Evolutionary conservation across 768 basidiomycete species (phyloP), one percentile per base, ranked within the genome.

Genomic region (Podaxis pistillaris): DNA sequence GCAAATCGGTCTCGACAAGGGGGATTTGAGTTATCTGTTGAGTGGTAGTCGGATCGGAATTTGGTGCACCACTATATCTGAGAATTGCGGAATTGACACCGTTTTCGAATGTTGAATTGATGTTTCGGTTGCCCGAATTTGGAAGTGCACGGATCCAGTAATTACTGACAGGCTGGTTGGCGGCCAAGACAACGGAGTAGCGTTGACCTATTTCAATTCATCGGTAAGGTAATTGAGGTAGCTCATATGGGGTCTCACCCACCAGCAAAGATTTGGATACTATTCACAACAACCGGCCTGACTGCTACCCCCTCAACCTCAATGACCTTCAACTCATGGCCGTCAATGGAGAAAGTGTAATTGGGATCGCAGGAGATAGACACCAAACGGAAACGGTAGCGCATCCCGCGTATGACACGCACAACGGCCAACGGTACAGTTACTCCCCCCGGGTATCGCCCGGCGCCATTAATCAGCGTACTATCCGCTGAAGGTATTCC

Each of bases 371-470:
- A 87, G 22, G 85, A 81, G 11, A 80, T 76, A 9, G 76, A 73
- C 33, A 87, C 64, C 1, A 88, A 40, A 3, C 86, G 79, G 72
- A 87, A 82, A n/a, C 86, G 79, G 65, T 86, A 87, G 4, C 83
- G 75, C 47, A 69, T 70, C 9, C 77, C 76, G 0, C 54, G 62
- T 4, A 68, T 47, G 19, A 87, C 83, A 36, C 73, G 73, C 62
- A 87, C 70, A 3, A 85, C 76, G 0, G 85, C 67, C 26, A 86
- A 73, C 1, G 73, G 67, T 1, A 72, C 67, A 1, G 62, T 28
- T 4, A 82, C 79, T 3, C 83, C 83, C 6, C 74, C 78, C 6
- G 63, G 5, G 65, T 77, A 80, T 46, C 84, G 80, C 22, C 85
- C 84, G 12, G 67, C 68, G 0, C 84, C 84, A 47, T 86, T 86